Base-by-base conservation (phyloP, 148 eudicot genomes). In the Simmondsia chinensis region DNA sequence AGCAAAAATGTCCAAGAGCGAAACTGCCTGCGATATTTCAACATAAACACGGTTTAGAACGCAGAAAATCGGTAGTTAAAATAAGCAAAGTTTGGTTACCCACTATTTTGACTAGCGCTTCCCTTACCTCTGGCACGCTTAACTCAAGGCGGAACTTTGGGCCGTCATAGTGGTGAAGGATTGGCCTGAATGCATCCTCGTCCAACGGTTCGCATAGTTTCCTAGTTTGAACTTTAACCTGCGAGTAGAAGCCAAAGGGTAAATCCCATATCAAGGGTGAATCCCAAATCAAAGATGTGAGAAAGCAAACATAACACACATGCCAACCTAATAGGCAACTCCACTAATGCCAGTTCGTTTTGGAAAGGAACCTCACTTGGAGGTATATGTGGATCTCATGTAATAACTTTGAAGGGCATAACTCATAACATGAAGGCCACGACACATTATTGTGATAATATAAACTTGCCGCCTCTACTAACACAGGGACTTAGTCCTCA, bases 91-190 rank as follows among this genome's bases (percentile, higher is more conserved):
- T 33, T 2, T 7, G 5, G 14, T 9, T 11, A 5, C 9, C 11
- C 16, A 3, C 30, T 1, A 3, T n/a, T 2, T 26, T 1, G 7
- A 8, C 5, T 9, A 48, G 0, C 0, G 0, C 12, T n/a, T 29
- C 1, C 19, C 11, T 52, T 76, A 89, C 97, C 96, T 86, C 99
- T 22, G 99, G 99, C 18, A 91, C 70, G 59, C 81, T 86, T 3
- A 91, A 62, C 29, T 91, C 99, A 29, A 91, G 96, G 56, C 99
- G 99, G 77, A 91, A 91, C 68, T 91, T 91, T 19, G 99, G 99
- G 35, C 99, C 99, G 29, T 91, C 99, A 7, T 91, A 91, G 58
- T 91, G 99, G 59, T 91, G 99, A 38, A 91, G 99, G 48, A 86
- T 86, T 2, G 99, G 99, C 76, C 99, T 82, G 69, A 91, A 91